These are phyloP conservation scores for Triticum dicoccoides DNA, from an alignment of 176 grass and related monocot species.

Conservation along the genomic window DNA sequence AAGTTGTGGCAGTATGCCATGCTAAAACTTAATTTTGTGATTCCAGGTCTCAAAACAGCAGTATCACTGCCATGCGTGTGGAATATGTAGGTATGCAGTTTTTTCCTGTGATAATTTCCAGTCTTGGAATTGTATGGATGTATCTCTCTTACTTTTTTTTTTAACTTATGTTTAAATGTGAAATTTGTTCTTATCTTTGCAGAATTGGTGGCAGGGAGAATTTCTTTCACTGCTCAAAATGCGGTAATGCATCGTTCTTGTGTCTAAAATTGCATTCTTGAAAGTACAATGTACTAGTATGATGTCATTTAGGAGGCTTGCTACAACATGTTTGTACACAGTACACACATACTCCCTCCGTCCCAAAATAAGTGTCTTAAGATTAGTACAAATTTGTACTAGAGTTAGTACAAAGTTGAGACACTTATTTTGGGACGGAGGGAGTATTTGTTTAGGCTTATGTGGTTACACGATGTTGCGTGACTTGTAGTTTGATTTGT, in stretches of 20 bases:
- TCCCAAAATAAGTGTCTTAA: too few relatives aligned
- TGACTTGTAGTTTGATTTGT: background rate
- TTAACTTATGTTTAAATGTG: constrained; percentile 16
- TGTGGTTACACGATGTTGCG: background rate
- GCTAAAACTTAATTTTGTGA: constrained; percentile 22
- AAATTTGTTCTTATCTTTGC: background rate
- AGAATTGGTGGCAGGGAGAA: constrained; percentile 92
- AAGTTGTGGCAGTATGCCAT: background rate
- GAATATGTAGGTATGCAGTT: constrained; percentile 78
- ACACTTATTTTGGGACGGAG: too few relatives aligned
- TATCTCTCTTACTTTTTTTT: background rate
- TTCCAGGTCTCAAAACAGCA: constrained; percentile 86
- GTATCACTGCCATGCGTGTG: constrained; percentile 88
- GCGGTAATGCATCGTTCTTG: constrained; percentile 48
- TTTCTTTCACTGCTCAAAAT: constrained; percentile 92
- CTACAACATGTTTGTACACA: background rate
- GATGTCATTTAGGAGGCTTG: background rate
- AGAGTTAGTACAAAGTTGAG: too few relatives aligned
- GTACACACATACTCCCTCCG: background rate
- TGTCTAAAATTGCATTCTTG: background rate
- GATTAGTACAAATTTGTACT: too few relatives aligned
- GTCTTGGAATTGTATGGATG: background rate
- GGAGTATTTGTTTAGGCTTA: background rate
- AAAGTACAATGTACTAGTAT: background rate
- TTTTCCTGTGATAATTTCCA: background rate